Evolutionary conservation across 495 filamentous ascomycete species (phyloP), one percentile per base, ranked within the genome.

Genomic region (Penicillium pancosmium): DNA sequence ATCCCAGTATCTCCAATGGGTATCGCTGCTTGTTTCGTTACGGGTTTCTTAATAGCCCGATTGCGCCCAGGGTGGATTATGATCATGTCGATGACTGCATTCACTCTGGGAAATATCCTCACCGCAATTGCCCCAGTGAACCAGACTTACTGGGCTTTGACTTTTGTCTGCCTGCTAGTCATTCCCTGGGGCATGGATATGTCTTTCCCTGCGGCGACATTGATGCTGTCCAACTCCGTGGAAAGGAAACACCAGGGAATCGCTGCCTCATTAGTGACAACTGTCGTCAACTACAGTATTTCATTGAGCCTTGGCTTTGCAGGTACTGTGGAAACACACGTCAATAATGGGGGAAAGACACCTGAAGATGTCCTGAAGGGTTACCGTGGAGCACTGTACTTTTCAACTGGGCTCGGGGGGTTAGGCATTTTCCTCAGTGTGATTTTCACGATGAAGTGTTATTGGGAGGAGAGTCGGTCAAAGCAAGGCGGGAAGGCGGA

Each of bases 161-260:
- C 72, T 0, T 85, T 85, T 56, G 68, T 84, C 9, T 58, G 53
- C 56, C 71, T 81, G 2, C 11, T 88, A 18, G 61, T 90, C 21
- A 85, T 84, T 55, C 80, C 84, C 0, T 84, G 77, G 50, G 87
- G 83, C 1, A 88, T 87, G 79, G 85, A 90, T 63, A 81, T 86
- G 66, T 78, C 72, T 0, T 88, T 89, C 61, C 85, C 85, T 1
- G 77, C 69, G 5, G 68, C 55, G 6, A 70, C 65, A 10, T 46
- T 72, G 9, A 64, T 72, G 34, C 34, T 76, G 19, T 61, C 54
- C 21, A 62, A 72, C 23, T 51, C 63, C 0, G 65, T 78, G 34
- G 52, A 65, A 8, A 46, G 56, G 15, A 60, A 76, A 40, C 67
- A 77, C 50, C 77, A 79, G 52, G 77, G 77, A 18, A 57, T 79